Evolutionary conservation across 2,329 filamentous ascomycete genomes (phyloP).

Genomic region (Xylariaceae sp.): DNA sequence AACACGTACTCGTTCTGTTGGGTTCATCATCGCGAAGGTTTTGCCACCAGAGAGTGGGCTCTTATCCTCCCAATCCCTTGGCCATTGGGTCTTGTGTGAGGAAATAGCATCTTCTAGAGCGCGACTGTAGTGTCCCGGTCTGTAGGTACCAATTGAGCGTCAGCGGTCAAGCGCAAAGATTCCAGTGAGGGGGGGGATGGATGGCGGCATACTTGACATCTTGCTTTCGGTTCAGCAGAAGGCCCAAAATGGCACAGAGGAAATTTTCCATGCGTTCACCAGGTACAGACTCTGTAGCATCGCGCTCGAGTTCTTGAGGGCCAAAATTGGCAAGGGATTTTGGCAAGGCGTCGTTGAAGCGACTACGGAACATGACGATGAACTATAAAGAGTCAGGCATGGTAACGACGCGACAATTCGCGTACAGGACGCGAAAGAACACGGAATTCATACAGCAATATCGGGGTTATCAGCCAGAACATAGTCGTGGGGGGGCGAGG

Average conservation of each 20-base stretch:
- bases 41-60: slow-evolving; percentile 77
- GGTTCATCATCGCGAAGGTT: slow-evolving; percentile 76
- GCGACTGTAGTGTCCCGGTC: slow-evolving; percentile 84
- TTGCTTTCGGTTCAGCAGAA: slow-evolving; percentile 95
- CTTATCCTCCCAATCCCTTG: slow-evolving; percentile 70
- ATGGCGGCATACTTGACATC: slow-evolving; percentile 78
- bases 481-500: slow-evolving; percentile 86
- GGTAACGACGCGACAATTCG: slow-evolving; percentile 46
- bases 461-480: slow-evolving; percentile 85
- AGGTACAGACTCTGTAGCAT: slow-evolving; percentile 69
- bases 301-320: slow-evolving; percentile 89
- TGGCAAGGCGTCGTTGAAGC: slow-evolving; percentile 85
- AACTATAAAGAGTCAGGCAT: slow-evolving; percentile 56
- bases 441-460: slow-evolving; percentile 69
- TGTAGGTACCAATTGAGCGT: slow-evolving; percentile 35
- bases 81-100: slow-evolving; percentile 84
- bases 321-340: slow-evolving; percentile 84
- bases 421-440: slow-evolving; percentile 43
- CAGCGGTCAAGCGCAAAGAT: slow-evolving; percentile 15
- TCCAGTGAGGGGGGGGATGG: slow-evolving; percentile 1
- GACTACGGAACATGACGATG: slow-evolving; percentile 94
- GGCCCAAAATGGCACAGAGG: slow-evolving; percentile 78
- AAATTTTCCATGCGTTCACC: slow-evolving; percentile 83
- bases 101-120: slow-evolving; percentile 90
- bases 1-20: slow-evolving; percentile 67